Percentiles rank a stretch among this genome's conserved stretches.
These are phyloP conservation scores for Hymenoscyphus albidus DNA, from an alignment of 2,329 filamentous ascomycete species.

Conservation along the genomic window DNA sequence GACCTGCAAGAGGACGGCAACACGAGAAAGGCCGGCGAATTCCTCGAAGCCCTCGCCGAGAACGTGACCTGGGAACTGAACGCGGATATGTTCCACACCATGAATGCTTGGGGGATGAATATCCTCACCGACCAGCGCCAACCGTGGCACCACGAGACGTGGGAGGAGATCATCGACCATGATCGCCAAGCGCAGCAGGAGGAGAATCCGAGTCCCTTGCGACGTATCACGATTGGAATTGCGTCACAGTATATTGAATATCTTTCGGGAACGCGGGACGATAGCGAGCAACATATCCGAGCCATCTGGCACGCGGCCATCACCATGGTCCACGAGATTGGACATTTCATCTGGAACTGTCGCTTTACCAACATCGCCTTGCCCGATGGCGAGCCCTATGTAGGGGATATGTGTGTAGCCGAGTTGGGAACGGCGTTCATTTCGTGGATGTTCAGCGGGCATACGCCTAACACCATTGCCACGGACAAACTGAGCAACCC, in stretches of 20 bases:
- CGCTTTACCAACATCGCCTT: conserved; percentile 20
- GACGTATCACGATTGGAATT: conserved; percentile 25
- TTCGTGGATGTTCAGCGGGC: conserved; percentile 25
- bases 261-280: conserved; percentile 11
- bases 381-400: conserved; percentile 22
- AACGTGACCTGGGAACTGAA: conserved; percentile 26
- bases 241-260: conserved; percentile 26
- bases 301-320: conserved; percentile 27
- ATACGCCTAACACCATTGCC: conserved; percentile 19
- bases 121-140: conserved; percentile 12
- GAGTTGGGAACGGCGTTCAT: conserved; percentile 28
- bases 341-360: conserved; percentile 27
- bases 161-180: conserved; percentile 9
- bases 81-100: conserved; percentile 17
- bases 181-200: conserved; percentile 16
- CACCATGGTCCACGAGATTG: conserved; percentile 31
- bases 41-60: conserved; percentile 22
- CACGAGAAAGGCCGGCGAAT: conserved; percentile 14
- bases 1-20: conserved; percentile 4
- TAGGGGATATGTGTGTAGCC: conserved; percentile 17
- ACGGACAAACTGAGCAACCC: not conserved
- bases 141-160: conserved; percentile 8
- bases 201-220: conserved; percentile 1
- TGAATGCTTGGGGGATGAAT: conserved; percentile 21
- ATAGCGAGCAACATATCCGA: conserved; percentile 23